Base-by-base conservation (phyloP, 2,329 filamentous ascomycete species). In the Graphilbum sp. region DNA sequence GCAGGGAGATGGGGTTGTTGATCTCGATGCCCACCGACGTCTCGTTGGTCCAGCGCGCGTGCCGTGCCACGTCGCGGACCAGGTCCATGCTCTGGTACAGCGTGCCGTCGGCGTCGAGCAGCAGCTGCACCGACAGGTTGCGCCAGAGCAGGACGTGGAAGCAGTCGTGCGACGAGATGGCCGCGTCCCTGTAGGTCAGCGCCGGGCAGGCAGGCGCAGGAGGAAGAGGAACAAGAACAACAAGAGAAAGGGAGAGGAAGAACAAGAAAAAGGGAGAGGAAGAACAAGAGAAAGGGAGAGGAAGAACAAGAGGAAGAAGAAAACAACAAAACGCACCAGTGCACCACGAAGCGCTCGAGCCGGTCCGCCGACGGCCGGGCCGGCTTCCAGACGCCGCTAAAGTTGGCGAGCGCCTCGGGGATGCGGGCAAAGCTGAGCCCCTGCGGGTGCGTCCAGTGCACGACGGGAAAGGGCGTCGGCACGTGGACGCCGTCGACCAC, bases 1-100 rank as follows among this genome's bases (percentile, higher is more conserved):
- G 33, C 9, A 34, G 33, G 2, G 33, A 24, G 6, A 34, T 20
- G 3, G 33, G 33, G 23, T 34, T 34, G 33, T 24, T 34, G 33
- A 34, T 34, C 20, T 34, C 33, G 10, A 34, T 34, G 33, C 33
- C 33, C 15, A 34, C 33, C 7, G 33, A 34, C 5, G 33, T 25
- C n/a, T 34, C 33, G 33, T 34, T 34, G 8, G 33, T 34, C 33
- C 33, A 34, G 9, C 33, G 33, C 15, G 33, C 33, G 19, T 34
- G 33, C 24, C 33, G 21, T 8, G 19, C 33, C 20, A 34, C 7
- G 21, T 34, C 33, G 21, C 16, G 9, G 8, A 25, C 33, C 33
- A 34, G n/a, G 12, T 34, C 33, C 33, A 34, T 34, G 19, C 20
- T 12, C 20, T 34, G 33, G 20, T 34, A 34, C 20, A 34, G n/a